Evolutionary conservation across 495 filamentous ascomycete species (phyloP), one percentile per base, ranked within the genome.

Genomic region (Penicillium crystallinum): DNA sequence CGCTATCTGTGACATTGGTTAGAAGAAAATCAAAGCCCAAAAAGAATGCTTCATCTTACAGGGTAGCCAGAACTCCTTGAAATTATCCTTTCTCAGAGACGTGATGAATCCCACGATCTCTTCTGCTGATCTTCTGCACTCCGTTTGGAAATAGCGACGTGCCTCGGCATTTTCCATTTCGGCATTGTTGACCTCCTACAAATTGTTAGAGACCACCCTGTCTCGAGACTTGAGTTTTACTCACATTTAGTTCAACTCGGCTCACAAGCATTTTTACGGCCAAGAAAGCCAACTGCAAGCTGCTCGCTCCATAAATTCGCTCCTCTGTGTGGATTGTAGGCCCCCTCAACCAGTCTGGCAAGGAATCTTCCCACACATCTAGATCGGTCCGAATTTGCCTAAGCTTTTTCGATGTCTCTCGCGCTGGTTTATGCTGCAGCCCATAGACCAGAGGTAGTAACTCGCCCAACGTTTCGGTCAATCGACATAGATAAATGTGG

Each of bases 81-180:
- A 76, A 33, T 77, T 70, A 14, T 69, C 68, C 35, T 63, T 71
- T 17, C 67, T 62, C 14, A 78, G 52, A 18, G 72, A 77, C 12
- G 71, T 67, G 15, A 77, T 77, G 58, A 78, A 75, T n/a, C 72
- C 70, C 15, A 81, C 68, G 19, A 81, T 77, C n/a, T 77, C 76
- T 44, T 78, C 71, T 11, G 77, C 74, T 6, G 76, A 71, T 44
- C 64, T 64, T 17, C 77, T 71, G 35, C 74, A 74, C 46, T 78
- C 73, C 6, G 73, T 75, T 41, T 79, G 71, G 40, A 77, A 77
- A 49, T 77, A 77, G 19, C 72, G 71, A 42, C 75, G 76, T 30
- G 73, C 69, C 48, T 72, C 66, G 12, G 72, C 62, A 31, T 71
- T 69, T 15, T 76, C 68, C 11, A 66, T 64, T 40, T 79, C 71